Evolutionary conservation across 495 filamentous ascomycete genomes (phyloP).

Genomic region (Penicillium bovifimosum): DNA sequence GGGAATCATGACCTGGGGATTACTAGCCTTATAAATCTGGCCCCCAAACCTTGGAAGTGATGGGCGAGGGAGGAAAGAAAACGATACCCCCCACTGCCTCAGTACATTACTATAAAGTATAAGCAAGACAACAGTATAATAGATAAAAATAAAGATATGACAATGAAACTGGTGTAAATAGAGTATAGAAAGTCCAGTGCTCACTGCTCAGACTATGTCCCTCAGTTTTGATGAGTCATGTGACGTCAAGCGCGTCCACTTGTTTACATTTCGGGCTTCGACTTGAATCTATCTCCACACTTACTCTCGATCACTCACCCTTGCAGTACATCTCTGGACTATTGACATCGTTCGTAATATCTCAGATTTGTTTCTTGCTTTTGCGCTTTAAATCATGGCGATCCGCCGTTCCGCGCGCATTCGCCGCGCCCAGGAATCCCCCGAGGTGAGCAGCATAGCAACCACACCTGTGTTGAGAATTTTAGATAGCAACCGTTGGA

Average conservation of each 20-base stretch:
- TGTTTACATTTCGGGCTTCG: conserved; percentile 23
- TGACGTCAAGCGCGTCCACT: conserved; percentile 23
- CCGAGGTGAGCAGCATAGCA: conserved; percentile 28
- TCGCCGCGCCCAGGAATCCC: conserved; percentile 22
- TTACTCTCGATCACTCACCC: not conserved
- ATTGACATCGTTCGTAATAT: not conserved
- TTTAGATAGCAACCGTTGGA: conserved; percentile 1
- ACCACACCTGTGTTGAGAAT: conserved; percentile 11
- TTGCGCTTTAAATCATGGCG: conserved; percentile 23
- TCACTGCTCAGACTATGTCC: no score
- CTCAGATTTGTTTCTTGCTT: not conserved
- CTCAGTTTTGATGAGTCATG: conserved; percentile 21
- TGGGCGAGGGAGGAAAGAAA: no score
- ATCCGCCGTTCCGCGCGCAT: conserved; percentile 40
- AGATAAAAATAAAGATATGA: no score
- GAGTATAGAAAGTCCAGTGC: no score
- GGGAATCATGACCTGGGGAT: not conserved
- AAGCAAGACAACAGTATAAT: no score
- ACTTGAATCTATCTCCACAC: conserved; percentile 6
- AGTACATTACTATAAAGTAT: no score
- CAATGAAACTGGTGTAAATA: no score
- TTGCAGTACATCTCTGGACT: not conserved
- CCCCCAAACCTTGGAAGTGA: no score
- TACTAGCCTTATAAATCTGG: no score
- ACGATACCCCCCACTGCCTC: no score